Evolutionary conservation across 139 green algal species (phyloP).

Genomic region (Chlorella sp.): DNA sequence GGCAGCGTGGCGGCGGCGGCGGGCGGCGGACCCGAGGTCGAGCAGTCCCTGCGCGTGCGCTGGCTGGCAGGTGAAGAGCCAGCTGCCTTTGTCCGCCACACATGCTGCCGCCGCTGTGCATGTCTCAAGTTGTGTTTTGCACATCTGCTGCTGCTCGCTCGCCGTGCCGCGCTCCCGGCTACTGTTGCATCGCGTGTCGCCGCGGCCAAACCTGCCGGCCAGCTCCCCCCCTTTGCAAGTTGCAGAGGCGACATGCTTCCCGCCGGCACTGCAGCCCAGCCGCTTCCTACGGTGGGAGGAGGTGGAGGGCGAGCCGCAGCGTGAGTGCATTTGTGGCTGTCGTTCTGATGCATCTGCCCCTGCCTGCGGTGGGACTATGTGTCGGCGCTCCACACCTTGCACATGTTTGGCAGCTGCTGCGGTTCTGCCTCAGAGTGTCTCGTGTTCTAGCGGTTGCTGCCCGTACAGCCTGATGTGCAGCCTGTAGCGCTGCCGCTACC

Average conservation of each 20-base stretch:
- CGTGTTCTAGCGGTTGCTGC: too few relatives aligned
- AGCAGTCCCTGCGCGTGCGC: slow-evolving; percentile 24
- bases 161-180: too few relatives aligned
- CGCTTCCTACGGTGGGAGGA: slow-evolving; percentile 4
- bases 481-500: too few relatives aligned
- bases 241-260: slow-evolving; percentile 20
- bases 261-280: slow-evolving; percentile 14
- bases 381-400: too few relatives aligned
- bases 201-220: not conserved
- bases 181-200: too few relatives aligned
- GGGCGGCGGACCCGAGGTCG: not conserved
- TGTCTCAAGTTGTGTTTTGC: not conserved
- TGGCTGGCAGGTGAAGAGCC: slow-evolving; percentile 15
- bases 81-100: not conserved
- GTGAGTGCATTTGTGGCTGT: not conserved
- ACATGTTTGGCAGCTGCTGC: too few relatives aligned
- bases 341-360: not conserved
- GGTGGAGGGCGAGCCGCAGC: not conserved
- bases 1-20: not conserved
- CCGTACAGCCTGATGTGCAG: too few relatives aligned
- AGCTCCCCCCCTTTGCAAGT: not conserved
- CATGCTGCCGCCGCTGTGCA: not conserved
- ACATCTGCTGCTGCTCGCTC: too few relatives aligned
- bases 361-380: too few relatives aligned
- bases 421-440: too few relatives aligned